Evolutionary conservation across 257 asterid genomes (phyloP).

Genomic region (Solanum sitiens): DNA sequence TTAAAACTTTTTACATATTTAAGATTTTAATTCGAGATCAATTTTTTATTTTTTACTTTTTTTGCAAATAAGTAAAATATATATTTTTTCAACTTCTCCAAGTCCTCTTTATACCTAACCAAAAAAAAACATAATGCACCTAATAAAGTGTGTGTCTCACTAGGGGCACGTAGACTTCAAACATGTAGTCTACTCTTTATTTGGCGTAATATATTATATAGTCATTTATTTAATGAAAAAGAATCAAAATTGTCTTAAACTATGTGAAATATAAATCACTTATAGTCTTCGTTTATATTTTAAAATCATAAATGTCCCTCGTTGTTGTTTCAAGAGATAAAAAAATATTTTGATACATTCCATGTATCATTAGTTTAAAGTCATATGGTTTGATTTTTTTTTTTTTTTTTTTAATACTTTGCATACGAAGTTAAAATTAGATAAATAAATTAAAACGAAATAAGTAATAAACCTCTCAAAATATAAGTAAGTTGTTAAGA

Average conservation of each 20-base stretch:
- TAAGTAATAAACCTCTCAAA: neutral
- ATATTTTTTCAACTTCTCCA: neutral
- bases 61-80: no score
- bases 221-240: no score
- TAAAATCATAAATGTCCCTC: accelerated
- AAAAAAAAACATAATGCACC: neutral
- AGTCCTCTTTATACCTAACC: neutral
- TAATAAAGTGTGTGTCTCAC: neutral
- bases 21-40: neutral
- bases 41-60: no score
- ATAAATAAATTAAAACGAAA: neutral
- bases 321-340: no score
- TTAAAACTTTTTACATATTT: no score
- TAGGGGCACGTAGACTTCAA: neutral
- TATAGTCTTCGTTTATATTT: no score
- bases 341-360: no score
- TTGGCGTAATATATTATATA: neutral
- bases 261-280: no score
- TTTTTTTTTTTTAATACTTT: no score
- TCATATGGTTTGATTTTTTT: neutral
- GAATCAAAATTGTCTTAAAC: accelerated
- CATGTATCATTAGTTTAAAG: neutral
- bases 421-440: neutral
- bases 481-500: neutral
- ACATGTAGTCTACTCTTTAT: neutral